Conservation (phyloP, 2,329 filamentous ascomycete species). For the Aspergillus neoniger region DNA sequence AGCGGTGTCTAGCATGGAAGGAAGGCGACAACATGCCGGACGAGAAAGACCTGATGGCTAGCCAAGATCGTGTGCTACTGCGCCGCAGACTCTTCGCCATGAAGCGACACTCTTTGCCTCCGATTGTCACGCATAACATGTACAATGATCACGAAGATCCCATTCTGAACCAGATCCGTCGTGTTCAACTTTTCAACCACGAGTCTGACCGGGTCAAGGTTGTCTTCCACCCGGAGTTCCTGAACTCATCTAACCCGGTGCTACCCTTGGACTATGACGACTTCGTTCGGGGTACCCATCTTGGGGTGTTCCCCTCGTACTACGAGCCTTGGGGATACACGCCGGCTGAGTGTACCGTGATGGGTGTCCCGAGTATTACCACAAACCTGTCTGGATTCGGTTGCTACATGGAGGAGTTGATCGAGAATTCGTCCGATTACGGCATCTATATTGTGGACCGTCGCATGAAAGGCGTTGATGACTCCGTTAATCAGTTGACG, state of each 20-base stretch:
- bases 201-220: constrained; percentile 94
- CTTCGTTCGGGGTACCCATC: constrained; percentile 93
- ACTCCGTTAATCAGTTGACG: constrained; percentile 93
- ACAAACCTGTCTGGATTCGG: constrained; percentile 97
- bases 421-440: constrained; percentile 96
- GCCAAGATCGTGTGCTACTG: constrained; percentile 88
- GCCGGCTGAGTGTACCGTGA: constrained; percentile 95
- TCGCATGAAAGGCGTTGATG: constrained; percentile 90
- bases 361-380: constrained; percentile 98
- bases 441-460: constrained; percentile 99
- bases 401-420: constrained; percentile 99
- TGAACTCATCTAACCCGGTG: constrained; percentile 93
- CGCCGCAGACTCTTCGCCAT: constrained; percentile 92
- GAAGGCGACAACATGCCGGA: constrained; percentile 92
- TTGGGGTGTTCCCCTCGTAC: constrained; percentile 95
- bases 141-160: constrained; percentile 90
- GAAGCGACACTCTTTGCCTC: constrained; percentile 87
- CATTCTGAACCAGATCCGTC: constrained; percentile 90
- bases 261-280: constrained; percentile 96
- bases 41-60: constrained; percentile 92
- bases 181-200: constrained; percentile 96
- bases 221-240: constrained; percentile 95
- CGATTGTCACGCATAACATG: constrained; percentile 99
- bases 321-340: constrained; percentile 99
- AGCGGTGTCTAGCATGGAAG: constrained; percentile 91